These are phyloP conservation scores for Chamaecrista fasciculata DNA, from an alignment of 306 rosid species.

Conservation along the genomic window DNA sequence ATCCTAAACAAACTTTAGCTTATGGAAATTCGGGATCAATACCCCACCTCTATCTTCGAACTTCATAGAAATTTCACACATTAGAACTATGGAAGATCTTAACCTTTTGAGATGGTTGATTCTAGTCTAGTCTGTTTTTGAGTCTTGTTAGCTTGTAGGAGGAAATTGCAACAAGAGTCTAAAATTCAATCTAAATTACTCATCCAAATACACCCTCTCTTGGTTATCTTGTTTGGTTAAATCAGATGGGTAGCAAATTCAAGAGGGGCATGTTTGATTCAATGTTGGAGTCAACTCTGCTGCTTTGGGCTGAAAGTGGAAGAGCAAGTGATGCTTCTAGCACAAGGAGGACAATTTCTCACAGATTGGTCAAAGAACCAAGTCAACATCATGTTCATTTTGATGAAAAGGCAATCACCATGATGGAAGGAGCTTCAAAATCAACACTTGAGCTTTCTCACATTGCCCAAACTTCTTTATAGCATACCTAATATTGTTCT, in stretches of 20 bases:
- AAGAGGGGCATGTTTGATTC: conserved; percentile 33
- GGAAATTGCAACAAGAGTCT: too few species aligned
- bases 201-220: too few species aligned
- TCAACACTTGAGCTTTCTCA: not conserved
- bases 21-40: too few species aligned
- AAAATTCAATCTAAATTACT: too few species aligned
- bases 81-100: too few species aligned
- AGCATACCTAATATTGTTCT: not conserved
- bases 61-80: too few species aligned
- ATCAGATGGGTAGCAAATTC: conserved; percentile 49
- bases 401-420: not conserved
- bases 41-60: too few species aligned
- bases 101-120: too few species aligned
- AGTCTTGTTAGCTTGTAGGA: too few species aligned
- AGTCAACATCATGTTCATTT: not conserved
- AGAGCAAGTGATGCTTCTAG: not conserved
- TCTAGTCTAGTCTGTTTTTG: too few species aligned
- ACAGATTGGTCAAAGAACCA: conserved; percentile 17
- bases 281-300: not conserved
- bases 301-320: not conserved
- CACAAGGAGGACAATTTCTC: not conserved
- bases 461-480: not conserved
- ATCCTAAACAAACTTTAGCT: too few species aligned
- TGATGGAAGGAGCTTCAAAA: not conserved
- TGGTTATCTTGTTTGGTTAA: not conserved